Base-by-base conservation (phyloP, 768 basidiomycete genomes). In the Tremella fuciformis region DNA sequence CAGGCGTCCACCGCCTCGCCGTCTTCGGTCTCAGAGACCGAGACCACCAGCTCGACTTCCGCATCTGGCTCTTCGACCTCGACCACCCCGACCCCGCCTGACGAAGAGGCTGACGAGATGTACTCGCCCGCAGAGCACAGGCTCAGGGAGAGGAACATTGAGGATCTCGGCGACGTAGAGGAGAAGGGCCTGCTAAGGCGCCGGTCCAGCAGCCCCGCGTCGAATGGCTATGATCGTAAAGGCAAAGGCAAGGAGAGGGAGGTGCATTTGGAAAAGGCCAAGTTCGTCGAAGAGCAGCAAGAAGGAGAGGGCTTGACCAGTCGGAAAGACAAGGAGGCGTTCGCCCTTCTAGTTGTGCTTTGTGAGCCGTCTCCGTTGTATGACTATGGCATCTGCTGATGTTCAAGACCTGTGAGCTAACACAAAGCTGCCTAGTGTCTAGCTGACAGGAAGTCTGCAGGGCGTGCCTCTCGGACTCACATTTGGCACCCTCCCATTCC, bases 401-500 rank as follows among this genome's bases (percentile, higher is more conserved):
- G 2, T 19, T 25, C 7, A 25, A 54, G 48, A 26, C 8, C 38
- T 53, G 16, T 38, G 11, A 41, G 15, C 42, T 26, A 34, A 34
- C 6, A 34, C 29, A 34, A 34, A n/a, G n/a, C n/a, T n/a, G n/a
- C n/a, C n/a, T n/a, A n/a, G n/a, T n/a, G n/a, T 38, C 9, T 15
- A 22, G 7, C n/a, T 46, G 7, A 13, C 22, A 55, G 8, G 13
- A 58, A 83, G 82, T 78, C 68, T 84, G 3, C 92, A 96, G 77
- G 92, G 92, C 42, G 85, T 94, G 67, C 92, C 92, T 55, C 89
- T 96, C 62, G 92, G 93, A 25, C 85, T 98, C 58, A 93, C 94
- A 39, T 83, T 98, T 65, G 94, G 96, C 64, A 97, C 94, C 39
- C 84, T 99, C 4, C 94, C 96, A 19, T 98, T 98, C 81, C 85